Percentiles rank a stretch among this genome's conserved stretches.
These are phyloP conservation scores for Wickerhamomyces chaumierensis DNA, from an alignment of 805 yeast species.

Conservation along the genomic window DNA sequence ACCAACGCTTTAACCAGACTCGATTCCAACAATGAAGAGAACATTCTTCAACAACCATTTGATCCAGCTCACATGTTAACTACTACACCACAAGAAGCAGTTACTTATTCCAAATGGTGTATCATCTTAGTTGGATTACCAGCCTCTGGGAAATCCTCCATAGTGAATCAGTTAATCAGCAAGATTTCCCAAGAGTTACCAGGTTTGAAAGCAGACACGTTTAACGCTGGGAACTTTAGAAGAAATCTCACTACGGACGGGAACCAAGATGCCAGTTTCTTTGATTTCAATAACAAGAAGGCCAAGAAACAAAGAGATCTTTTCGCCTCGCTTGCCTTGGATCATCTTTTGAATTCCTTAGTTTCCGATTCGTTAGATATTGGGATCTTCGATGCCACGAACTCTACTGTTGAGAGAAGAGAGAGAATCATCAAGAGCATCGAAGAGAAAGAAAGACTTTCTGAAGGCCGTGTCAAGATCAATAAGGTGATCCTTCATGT, in stretches of 20 bases:
- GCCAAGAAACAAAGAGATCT: constrained; percentile 33
- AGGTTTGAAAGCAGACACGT: constrained; percentile 30
- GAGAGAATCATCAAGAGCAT: constrained; percentile 12
- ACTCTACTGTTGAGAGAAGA: constrained; percentile 36
- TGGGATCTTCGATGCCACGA: constrained; percentile 53
- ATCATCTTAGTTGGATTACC: constrained; percentile 69
- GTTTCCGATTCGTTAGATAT: constrained; percentile 33
- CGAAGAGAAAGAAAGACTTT: constrained; percentile 11
- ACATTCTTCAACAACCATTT: constrained; percentile 4
- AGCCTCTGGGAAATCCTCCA: constrained; percentile 67
- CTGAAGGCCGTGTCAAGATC: constrained; percentile 20
- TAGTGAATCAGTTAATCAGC: constrained; percentile 52
- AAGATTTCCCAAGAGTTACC: constrained; percentile 29
- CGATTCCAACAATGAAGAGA: constrained; percentile 8
- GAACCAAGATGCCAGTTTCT: constrained; percentile 27
- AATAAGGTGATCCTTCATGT: constrained; percentile 49
- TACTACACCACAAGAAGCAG: constrained; percentile 18
- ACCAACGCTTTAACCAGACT: constrained; percentile 7
- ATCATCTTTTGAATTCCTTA: constrained; percentile 32
- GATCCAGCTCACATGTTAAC: constrained; percentile 11
- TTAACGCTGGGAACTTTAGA: constrained; percentile 68
- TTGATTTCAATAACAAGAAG: constrained; percentile 31
- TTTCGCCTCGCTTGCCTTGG: constrained; percentile 41
- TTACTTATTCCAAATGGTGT: constrained; percentile 35
- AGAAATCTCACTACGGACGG: constrained; percentile 30